Evolutionary conservation across 2,329 filamentous ascomycete genomes (phyloP), one percentile per base, ranked within the genome.

Genomic region (Apiospora marii): DNA sequence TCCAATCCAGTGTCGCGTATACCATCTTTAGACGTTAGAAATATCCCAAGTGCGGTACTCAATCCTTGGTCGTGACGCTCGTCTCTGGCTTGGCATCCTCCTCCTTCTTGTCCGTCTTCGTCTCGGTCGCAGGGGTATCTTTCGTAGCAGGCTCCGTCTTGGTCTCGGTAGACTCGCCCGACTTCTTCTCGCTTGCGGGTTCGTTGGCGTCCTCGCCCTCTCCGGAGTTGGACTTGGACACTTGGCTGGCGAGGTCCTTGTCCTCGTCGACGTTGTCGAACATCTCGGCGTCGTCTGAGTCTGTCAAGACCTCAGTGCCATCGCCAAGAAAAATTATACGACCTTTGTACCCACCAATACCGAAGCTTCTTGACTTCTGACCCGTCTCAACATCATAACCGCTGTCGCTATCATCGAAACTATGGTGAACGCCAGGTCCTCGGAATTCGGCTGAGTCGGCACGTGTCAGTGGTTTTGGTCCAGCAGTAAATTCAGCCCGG

Each of bases 321-420:
- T 98, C 95, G 77, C 96, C 95, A 78, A 99, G 90, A 81, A 98
- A 92, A 83, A 98, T 98, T 83, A 98, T 95, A 79, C 95, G 92
- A 78, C 95, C 94, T 82, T 91, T 90, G 82, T 92, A 93, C 82
- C 92, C 92, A 83, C 91, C 86, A 78, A 90, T 85, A 75, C 90
- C 90, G 80, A 93, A 92, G 77, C 87, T 85, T 82, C 88, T 89
- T 79, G 85, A 83, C 82, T 88, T 88, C 78, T 89, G 89, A 79
- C 93, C 91, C 82, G 90, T 87, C 79, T 94, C 92, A 84, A 93
- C 87, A 81, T 94, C 92, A 86, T 93, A 94, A 74, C 93, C 90
- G 83, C 90, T 91, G 79, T 92, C 92, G 83, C 91, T 94, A 80
- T 95, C 93, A 82, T 95, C 93, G 81, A 93, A 94, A 83, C 93